Evolutionary conservation across 768 basidiomycete species (phyloP).

Genomic region (Boletus rubropictus): DNA sequence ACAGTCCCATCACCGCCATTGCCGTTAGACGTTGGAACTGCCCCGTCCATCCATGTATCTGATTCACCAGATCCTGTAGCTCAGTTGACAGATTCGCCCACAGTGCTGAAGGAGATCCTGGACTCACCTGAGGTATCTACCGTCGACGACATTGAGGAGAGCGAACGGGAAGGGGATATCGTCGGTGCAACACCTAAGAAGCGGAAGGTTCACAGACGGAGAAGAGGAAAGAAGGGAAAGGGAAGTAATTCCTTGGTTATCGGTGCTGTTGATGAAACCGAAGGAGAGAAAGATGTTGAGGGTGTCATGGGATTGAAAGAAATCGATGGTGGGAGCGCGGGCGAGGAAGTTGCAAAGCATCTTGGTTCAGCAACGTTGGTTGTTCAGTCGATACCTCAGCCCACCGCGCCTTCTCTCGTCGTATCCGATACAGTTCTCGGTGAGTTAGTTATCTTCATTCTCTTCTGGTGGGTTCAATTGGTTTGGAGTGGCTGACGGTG

Average conservation of each 20-base stretch:
- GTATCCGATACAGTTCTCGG: conserved; percentile 76
- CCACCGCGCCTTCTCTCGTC: conserved; percentile 45
- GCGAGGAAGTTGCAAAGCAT: conserved; percentile 14
- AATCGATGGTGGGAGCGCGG: conserved; percentile 22
- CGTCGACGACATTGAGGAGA: conserved; percentile 48
- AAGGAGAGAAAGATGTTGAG: conserved; percentile 24
- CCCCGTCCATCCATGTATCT: not conserved
- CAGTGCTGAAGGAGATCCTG: not conserved
- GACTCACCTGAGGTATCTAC: conserved; percentile 9
- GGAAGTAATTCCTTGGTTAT: conserved; percentile 27
- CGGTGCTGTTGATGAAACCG: conserved; percentile 19
- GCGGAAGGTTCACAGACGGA: conserved; percentile 33
- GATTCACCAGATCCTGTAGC: not conserved
- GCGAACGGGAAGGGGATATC: conserved; percentile 47
- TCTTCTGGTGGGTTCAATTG: not conserved
- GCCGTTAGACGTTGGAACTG: not conserved
- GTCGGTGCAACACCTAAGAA: conserved; percentile 40
- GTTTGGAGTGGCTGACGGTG: conserved; percentile 3
- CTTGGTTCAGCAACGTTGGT: conserved; percentile 16
- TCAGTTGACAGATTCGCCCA: conserved; percentile 5
- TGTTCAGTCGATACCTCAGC: conserved; percentile 20
- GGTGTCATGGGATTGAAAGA: conserved; percentile 32
- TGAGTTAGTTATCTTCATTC: conserved; percentile 30
- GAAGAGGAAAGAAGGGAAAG: conserved; percentile 50
- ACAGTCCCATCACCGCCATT: not conserved